Conservation (phyloP, 352 stramenopile species). For the Pythium pectinolyticum region DNA sequence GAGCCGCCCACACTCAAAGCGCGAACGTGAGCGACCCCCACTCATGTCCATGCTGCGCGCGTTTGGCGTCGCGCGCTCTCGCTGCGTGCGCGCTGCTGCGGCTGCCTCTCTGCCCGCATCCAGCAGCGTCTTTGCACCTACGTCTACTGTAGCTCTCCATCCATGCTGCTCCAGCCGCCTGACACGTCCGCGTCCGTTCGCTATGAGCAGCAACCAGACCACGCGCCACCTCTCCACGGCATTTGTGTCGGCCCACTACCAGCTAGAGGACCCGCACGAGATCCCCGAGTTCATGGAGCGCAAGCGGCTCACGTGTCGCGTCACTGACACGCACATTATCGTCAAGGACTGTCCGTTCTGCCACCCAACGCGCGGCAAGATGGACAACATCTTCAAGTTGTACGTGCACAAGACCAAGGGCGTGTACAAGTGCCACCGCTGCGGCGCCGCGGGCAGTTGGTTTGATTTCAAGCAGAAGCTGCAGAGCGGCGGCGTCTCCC, state of each 20-base stretch:
- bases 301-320: conserved; percentile 61
- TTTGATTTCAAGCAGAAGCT: conserved; percentile 89
- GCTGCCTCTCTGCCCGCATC: not conserved
- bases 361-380: conserved; percentile 73
- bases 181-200: conserved; percentile 11
- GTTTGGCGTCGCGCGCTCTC: conserved; percentile 23
- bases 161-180: conserved; percentile 9
- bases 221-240: conserved; percentile 14
- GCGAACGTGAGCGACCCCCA: conserved; percentile 1
- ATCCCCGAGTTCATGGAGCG: conserved; percentile 71
- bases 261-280: conserved; percentile 63
- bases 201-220: not conserved
- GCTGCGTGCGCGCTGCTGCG: conserved; percentile 16
- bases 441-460: conserved; percentile 81
- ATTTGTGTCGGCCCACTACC: conserved; percentile 84
- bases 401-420: conserved; percentile 88
- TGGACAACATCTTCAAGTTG: conserved; percentile 90
- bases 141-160: not conserved
- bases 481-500: conserved; percentile 50
- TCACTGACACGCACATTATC: conserved; percentile 78
- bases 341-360: conserved; percentile 89
- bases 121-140: not conserved
- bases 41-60: conserved; percentile 18
- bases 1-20: conserved; percentile 4
- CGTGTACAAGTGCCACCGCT: conserved; percentile 91